A percentile compares a stretch with the other conserved stretches of the same genome.
phyloP scores from a whole-genome alignment of 306 rosid species.

The Carpinus viminea region DNA sequence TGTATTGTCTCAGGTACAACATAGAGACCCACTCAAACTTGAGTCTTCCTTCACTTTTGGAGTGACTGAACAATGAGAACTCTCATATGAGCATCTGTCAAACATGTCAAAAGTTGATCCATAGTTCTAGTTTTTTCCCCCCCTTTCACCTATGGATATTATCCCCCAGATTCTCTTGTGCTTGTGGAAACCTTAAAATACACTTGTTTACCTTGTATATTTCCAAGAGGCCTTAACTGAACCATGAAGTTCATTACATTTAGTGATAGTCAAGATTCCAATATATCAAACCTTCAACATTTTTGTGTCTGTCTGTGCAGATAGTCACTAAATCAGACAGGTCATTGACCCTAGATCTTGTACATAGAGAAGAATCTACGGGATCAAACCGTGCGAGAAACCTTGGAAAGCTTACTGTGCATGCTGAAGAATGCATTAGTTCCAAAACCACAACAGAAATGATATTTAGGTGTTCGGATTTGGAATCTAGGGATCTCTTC shows the following conservation, averaged over 20 bases:
- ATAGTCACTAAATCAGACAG: slow-evolving; percentile 68
- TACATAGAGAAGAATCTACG: slow-evolving; percentile 50
- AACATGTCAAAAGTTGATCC: neutral
- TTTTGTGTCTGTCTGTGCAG: slow-evolving; percentile 56
- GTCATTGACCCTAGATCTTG: slow-evolving; percentile 68
- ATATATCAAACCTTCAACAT: slow-evolving; percentile 14
- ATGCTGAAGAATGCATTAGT: slow-evolving; percentile 82
- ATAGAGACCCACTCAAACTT: slow-evolving; percentile 21
- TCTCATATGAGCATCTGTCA: neutral
- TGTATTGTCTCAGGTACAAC: slow-evolving; percentile 78
- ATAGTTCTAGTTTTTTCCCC: neutral
- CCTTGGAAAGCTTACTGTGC: slow-evolving; percentile 69
- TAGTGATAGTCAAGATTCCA: slow-evolving; percentile 27
- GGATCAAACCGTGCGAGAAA: slow-evolving; percentile 51
- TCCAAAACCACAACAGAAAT: slow-evolving; percentile 79
- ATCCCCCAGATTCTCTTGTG: neutral
- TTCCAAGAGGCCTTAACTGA: slow-evolving; percentile 26
- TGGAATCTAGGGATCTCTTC: slow-evolving; percentile 94
- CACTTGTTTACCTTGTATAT: neutral
- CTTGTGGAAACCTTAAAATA: neutral
- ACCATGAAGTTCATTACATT: slow-evolving; percentile 22
- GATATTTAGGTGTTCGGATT: slow-evolving; percentile 77
- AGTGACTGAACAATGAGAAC: slow-evolving; percentile 17
- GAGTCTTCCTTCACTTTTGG: neutral
- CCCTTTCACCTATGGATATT: neutral